Percentiles rank a stretch among this genome's conserved stretches.
Conservation (phyloP, 2,329 filamentous ascomycete species). For the Talaromyces sp. region DNA sequence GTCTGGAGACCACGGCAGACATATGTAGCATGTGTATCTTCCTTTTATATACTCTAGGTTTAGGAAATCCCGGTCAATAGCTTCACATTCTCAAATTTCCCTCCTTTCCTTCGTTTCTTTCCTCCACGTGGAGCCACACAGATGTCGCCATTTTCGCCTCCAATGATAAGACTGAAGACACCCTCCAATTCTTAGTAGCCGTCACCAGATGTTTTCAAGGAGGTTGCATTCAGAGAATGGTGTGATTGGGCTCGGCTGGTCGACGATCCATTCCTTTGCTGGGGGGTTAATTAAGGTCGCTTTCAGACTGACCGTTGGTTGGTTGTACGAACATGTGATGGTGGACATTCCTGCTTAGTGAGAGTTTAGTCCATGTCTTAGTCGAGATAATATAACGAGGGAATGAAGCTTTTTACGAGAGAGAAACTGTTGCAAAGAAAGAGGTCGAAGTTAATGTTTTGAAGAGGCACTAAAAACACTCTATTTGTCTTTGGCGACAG, state of each 20-base stretch:
- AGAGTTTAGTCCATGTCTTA: neutral
- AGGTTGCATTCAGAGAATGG: neutral
- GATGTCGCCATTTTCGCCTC: neutral
- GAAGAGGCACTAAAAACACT: neutral
- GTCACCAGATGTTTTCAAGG: neutral
- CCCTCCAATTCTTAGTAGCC: neutral
- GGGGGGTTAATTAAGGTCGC: neutral
- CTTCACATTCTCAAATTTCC: neutral
- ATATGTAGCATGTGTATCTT: neutral
- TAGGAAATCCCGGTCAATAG: neutral
- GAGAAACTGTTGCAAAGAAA: too few relatives aligned
- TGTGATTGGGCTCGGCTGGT: constrained; percentile 1
- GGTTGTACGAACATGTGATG: neutral
- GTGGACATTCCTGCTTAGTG: neutral
- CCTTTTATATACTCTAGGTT: neutral
- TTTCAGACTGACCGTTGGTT: neutral
- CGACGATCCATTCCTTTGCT: neutral
- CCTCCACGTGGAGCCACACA: neutral
- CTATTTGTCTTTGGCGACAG: neutral
- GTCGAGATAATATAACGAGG: neutral
- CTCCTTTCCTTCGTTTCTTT: neutral
- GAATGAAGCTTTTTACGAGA: neutral
- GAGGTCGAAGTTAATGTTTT: neutral
- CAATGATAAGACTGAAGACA: neutral
- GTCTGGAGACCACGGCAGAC: neutral